These are phyloP conservation scores for Penicillium tannophilum DNA, from an alignment of 495 filamentous ascomycete genomes.

Conservation along the genomic window DNA sequence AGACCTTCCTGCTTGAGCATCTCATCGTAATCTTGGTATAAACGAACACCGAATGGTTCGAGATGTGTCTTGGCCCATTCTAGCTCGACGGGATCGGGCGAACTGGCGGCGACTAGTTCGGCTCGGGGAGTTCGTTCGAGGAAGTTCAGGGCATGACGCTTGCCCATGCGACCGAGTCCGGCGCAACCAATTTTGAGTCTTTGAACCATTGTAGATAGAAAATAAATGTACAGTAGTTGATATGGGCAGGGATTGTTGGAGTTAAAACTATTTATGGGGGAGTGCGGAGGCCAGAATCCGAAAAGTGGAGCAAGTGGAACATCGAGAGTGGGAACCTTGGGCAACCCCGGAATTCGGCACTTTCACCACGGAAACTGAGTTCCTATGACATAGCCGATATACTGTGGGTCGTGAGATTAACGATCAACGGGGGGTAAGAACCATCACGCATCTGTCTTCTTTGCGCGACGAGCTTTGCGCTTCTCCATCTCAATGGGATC, in stretches of 20 bases:
- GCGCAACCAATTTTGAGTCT: conserved; percentile 53
- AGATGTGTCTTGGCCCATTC: conserved; percentile 54
- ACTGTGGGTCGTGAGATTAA: no score
- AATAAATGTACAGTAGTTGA: background rate
- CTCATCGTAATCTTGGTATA: conserved; percentile 57
- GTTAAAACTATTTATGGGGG: conserved; percentile 10
- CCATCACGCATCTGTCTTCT: conserved; percentile 19
- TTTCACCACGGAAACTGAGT: conserved; percentile 28
- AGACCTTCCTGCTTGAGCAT: conserved; percentile 59
- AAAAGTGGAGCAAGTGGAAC: conserved; percentile 3
- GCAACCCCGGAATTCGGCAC: conserved; percentile 10
- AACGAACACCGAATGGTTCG: conserved; percentile 46
- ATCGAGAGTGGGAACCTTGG: background rate
- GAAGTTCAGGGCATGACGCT: conserved; percentile 58
- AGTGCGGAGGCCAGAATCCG: conserved; percentile 29
- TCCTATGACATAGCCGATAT: conserved; percentile 10
- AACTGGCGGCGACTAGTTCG: conserved; percentile 54
- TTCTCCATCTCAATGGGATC: conserved; percentile 46
- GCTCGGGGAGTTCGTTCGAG: conserved; percentile 53
- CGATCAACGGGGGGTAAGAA: no score
- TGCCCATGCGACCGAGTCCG: conserved; percentile 62
- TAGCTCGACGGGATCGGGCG: conserved; percentile 50
- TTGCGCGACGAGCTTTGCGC: conserved; percentile 35
- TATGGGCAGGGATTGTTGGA: background rate
- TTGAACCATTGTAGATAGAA: conserved; percentile 1